Percentiles rank a stretch among this genome's conserved stretches.
These are phyloP conservation scores for Sphagnum tenellum DNA, from an alignment of 225 moss, liverwort and hornwort species.

Conservation along the genomic window DNA sequence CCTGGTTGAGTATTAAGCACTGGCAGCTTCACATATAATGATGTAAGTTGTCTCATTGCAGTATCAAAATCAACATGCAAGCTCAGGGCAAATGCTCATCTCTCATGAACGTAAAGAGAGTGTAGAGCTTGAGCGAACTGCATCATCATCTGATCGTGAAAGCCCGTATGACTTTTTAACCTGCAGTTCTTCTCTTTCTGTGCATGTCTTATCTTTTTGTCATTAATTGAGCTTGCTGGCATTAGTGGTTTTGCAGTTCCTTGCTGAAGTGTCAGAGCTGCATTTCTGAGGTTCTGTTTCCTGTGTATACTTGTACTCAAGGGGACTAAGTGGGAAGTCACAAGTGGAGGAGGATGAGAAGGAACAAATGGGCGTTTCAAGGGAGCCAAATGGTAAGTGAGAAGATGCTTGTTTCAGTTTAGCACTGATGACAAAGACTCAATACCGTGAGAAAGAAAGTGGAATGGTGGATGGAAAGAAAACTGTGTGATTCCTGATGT, in stretches of 20 bases:
- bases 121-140: conserved; percentile 59
- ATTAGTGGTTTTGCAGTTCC: too few species aligned
- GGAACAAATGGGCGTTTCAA: conserved; percentile 16
- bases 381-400: conserved; percentile 13
- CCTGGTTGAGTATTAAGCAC: neutral
- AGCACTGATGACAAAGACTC: too few species aligned
- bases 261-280: neutral
- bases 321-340: conserved; percentile 51
- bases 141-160: conserved; percentile 83
- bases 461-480: too few species aligned
- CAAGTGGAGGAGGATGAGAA: conserved; percentile 58
- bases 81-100: conserved; percentile 11
- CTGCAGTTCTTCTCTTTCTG: neutral
- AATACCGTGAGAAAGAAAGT: too few species aligned
- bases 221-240: neutral
- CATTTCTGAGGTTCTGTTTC: neutral
- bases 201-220: neutral
- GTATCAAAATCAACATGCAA: conserved; percentile 38
- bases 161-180: conserved; percentile 50
- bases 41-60: conserved; percentile 7
- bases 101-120: conserved; percentile 22
- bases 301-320: conserved; percentile 6
- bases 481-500: neutral
- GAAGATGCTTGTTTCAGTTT: too few species aligned
- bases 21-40: too few species aligned